Conservation (phyloP, 2,329 filamentous ascomycete species). For the Calonectria crousiana region DNA sequence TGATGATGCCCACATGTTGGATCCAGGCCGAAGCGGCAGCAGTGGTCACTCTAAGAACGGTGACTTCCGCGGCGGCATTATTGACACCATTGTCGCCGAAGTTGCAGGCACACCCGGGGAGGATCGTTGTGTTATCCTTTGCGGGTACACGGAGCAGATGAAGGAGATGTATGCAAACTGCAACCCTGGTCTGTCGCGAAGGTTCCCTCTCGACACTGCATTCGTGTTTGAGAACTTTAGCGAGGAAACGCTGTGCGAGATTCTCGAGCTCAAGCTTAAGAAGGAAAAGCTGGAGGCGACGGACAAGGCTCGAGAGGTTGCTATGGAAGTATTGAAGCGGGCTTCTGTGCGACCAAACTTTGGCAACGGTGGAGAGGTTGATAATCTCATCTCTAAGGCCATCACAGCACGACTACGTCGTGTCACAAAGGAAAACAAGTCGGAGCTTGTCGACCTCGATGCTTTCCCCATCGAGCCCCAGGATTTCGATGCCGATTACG, state of each 20-base stretch:
- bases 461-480: conserved; percentile 47
- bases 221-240: conserved; percentile 79
- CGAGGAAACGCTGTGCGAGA: conserved; percentile 67
- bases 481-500: conserved; percentile 71
- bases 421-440: conserved; percentile 36
- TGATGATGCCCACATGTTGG: conserved; percentile 80
- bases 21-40: conserved; percentile 51
- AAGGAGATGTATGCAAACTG: conserved; percentile 77
- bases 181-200: conserved; percentile 76
- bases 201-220: conserved; percentile 74
- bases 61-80: conserved; percentile 72
- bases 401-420: conserved; percentile 41
- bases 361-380: conserved; percentile 81
- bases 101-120: conserved; percentile 78
- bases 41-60: conserved; percentile 47
- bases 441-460: conserved; percentile 37
- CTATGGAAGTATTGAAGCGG: conserved; percentile 69
- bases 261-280: conserved; percentile 75
- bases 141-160: conserved; percentile 80
- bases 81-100: conserved; percentile 82
- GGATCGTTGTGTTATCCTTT: conserved; percentile 78
- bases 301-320: conserved; percentile 64
- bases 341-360: conserved; percentile 77
- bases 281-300: conserved; percentile 67
- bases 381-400: conserved; percentile 58